Evolutionary conservation across 768 basidiomycete genomes (phyloP), one percentile per base, ranked within the genome.

Genomic region (Rhizopogon vesiculosus): DNA sequence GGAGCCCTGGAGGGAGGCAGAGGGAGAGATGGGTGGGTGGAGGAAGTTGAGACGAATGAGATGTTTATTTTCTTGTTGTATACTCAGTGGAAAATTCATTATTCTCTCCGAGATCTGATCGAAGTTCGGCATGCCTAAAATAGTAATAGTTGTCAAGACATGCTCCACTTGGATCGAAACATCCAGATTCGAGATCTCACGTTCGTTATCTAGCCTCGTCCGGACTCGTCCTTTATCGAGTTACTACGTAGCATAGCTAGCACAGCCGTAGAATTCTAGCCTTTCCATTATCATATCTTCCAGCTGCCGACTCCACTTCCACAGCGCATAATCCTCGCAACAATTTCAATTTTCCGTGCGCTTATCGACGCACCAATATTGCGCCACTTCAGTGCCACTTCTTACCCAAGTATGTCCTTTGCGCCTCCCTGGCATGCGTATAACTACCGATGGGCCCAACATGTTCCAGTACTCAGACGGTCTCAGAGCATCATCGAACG

Each of bases 181-280:
- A 38, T 44, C 53, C 51, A 58, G 62, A 66, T 66, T 44, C 53
- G 48, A 58, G 62, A 66, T 66, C 60, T 53, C 54, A 50, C 52
- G 61, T 65, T 54, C 46, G 62, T 66, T 59, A 63, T 63, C 61
- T 15, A 13, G 35, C 35, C n/a, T 42, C 3, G 8, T 18, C 0
- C 3, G 22, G 43, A 8, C 25, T 45, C 31, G 28, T 45, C 45
- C 45, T 18, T 31, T 46, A 46, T 45, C 45, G n/a, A 29, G 29
- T 15, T 40, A 40, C 29, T 10, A 31, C 35, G 12, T 13, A 38
- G 35, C 35, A 38, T 38, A 38, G 35, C 16, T 18, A 18, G 40
- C 40, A 40, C 22, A 35, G 35, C 2, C 7, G 33, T 13, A 38
- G 35, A 38, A 12, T 25, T 49, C 48, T 38, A 49, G 48, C 18